Evolutionary conservation across 176 grass and related monocot genomes (phyloP).

Genomic region (Aegilops speltoides): DNA sequence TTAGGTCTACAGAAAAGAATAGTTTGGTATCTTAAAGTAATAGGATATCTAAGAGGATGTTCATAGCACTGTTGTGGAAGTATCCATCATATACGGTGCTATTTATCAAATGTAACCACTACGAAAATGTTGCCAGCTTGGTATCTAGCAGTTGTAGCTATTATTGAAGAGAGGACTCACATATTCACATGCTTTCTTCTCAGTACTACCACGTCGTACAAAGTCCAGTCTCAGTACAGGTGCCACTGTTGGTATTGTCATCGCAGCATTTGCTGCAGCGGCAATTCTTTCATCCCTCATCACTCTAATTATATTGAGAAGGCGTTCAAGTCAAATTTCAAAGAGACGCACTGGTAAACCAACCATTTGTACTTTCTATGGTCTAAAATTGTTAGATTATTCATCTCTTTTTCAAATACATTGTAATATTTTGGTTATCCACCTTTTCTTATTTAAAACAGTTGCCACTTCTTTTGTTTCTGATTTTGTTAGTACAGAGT

Average conservation of each 20-base stretch:
- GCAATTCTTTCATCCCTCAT: conserved; percentile 52
- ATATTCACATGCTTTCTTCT: conserved; percentile 23
- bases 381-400: conserved; percentile 20
- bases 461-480: not conserved
- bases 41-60: not conserved
- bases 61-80: not conserved
- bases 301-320: conserved; percentile 59
- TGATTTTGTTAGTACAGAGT: not conserved
- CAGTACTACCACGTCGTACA: conserved; percentile 37
- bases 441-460: not conserved
- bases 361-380: conserved; percentile 7
- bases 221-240: conserved; percentile 52
- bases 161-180: conserved; percentile 25
- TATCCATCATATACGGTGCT: not conserved
- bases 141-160: not conserved
- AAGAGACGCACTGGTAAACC: conserved; percentile 59
- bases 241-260: conserved; percentile 56
- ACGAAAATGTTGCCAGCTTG: not conserved
- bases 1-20: not conserved
- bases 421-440: not conserved
- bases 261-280: conserved; percentile 56
- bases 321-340: conserved; percentile 34
- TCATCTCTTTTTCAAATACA: not conserved
- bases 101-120: conserved; percentile 12
- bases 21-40: not conserved